Base-by-base conservation (phyloP, 164 flowering plant genomes). In the Pachysandra terminalis region DNA sequence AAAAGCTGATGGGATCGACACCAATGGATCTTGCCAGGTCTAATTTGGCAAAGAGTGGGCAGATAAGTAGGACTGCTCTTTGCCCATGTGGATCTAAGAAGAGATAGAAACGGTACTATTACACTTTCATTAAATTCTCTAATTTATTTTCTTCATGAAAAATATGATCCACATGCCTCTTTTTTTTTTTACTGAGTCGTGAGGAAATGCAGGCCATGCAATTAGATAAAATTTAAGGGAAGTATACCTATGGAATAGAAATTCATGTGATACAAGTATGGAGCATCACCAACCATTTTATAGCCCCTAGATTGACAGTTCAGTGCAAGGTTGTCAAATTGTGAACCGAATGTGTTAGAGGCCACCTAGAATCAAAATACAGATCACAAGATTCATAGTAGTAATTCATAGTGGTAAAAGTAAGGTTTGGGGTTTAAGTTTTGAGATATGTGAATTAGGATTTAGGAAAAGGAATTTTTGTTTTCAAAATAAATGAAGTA, bases 81-180 rank as follows among this genome's bases (percentile, higher is more conserved):
- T 95, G 97, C 68, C 97, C 97, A 19, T 95, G 97, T 80, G 97
- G 97, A 70, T 95, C 98, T 48, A 89, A 89, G 67, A 92, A 92
- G 84, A 82, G 85, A 89, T 95, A 95, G 69, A 90, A 92, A 74
- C 59, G 97, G 98, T 95, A 81, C 24, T 56, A 57, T 52, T 16
- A 1, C 25, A 49, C 10, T 27, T 64, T 41, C n/a, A 1, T 24
- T 69, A 9, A 32, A 51, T 68, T 27, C 66, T 19, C 35, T 22
- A n/a, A n/a, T 56, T 14, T 27, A 0, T 35, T 22, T 1, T 0
- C 60, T 7, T 37, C 51, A 21, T 14, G 0, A 17, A 32, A 17
- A 22, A 53, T 21, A 17, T n/a, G 21, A 17, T 23, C 27, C 37
- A 10, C 51, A 54, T 21, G n/a, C 49, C 27, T 16, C 12, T 19